These are phyloP conservation scores for Xylariaceae sp. DNA, from an alignment of 2,329 filamentous ascomycete genomes.

Conservation along the genomic window DNA sequence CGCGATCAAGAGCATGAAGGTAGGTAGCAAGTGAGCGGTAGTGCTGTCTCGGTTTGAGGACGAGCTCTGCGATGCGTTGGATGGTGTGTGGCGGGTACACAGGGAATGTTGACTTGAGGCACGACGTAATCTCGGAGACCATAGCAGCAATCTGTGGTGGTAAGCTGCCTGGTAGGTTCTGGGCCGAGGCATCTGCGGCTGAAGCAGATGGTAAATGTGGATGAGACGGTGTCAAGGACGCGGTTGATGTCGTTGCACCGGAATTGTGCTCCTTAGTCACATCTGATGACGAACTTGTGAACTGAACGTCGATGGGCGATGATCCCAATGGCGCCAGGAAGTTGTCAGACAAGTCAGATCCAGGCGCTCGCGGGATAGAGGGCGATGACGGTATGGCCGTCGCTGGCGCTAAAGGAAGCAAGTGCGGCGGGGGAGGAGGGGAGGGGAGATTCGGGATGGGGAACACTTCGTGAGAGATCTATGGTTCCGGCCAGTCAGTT, in stretches of 20 bases:
- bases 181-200: conserved; percentile 21
- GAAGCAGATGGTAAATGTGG: conserved; percentile 33
- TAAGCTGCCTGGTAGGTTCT: conserved; percentile 42
- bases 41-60: conserved; percentile 69
- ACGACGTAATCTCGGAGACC: conserved; percentile 54
- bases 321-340: conserved; percentile 43
- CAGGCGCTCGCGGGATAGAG: conserved; percentile 34
- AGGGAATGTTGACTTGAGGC: conserved; percentile 62
- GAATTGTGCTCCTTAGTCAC: conserved; percentile 62
- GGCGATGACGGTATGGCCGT: conserved; percentile 27
- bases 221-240: conserved; percentile 15
- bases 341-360: conserved; percentile 35
- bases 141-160: conserved; percentile 61
- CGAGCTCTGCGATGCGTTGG: conserved; percentile 83
- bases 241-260: conserved; percentile 16
- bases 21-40: conserved; percentile 80
- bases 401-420: conserved; percentile 11
- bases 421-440: conserved; percentile 25
- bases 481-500: conserved; percentile 7
- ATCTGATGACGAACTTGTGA: conserved; percentile 45
- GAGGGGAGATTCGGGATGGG: conserved; percentile 59
- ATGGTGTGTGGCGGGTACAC: conserved; percentile 82
- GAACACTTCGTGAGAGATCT: conserved; percentile 75
- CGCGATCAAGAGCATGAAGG: conserved; percentile 83
- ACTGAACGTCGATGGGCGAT: conserved; percentile 37